A percentile compares a stretch with the other conserved stretches of the same genome.
Evolutionary conservation across 495 filamentous ascomycete genomes (phyloP).

Genomic region (Penicillium cinerascens): DNA sequence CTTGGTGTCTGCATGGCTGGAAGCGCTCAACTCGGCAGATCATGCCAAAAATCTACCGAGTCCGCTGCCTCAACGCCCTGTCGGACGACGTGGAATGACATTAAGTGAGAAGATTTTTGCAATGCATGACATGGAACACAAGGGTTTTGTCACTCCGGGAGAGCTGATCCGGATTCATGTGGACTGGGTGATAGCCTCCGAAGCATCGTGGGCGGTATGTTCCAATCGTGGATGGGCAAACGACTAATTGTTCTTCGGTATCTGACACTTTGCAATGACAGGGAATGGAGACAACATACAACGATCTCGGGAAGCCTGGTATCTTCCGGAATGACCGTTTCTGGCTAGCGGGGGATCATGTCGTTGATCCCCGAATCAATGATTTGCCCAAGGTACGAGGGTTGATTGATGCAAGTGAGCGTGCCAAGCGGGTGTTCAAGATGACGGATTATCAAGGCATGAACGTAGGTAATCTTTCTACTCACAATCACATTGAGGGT

Average conservation of each 20-base stretch:
- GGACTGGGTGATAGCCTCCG: conserved; percentile 43
- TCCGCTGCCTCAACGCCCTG: conserved; percentile 14
- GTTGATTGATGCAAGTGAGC: conserved; percentile 34
- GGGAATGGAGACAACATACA: conserved; percentile 39
- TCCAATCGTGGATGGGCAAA: no score
- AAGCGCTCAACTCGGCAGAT: conserved; percentile 38
- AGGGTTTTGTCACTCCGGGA: conserved; percentile 33
- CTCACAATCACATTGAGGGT: background rate
- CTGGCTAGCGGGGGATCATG: conserved; percentile 47
- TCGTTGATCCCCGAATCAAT: conserved; percentile 41
- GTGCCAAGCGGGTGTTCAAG: conserved; percentile 34
- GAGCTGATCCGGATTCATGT: conserved; percentile 37
- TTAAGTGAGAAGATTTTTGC: conserved; percentile 44
- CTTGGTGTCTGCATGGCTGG: conserved; percentile 31
- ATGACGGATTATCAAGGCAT: conserved; percentile 45
- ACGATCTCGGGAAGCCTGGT: conserved; percentile 30
- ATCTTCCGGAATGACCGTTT: conserved; percentile 48
- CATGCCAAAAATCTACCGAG: conserved; percentile 8
- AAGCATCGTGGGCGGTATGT: conserved; percentile 37
- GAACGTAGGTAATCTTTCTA: conserved; percentile 24
- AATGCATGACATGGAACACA: conserved; percentile 30
- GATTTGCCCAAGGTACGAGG: conserved; percentile 28
- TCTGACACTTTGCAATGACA: no score
- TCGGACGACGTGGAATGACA: conserved; percentile 35
- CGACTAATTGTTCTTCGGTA: no score